Conservation (phyloP, 2,329 filamentous ascomycete species). For the Metarhizium humberi region DNA sequence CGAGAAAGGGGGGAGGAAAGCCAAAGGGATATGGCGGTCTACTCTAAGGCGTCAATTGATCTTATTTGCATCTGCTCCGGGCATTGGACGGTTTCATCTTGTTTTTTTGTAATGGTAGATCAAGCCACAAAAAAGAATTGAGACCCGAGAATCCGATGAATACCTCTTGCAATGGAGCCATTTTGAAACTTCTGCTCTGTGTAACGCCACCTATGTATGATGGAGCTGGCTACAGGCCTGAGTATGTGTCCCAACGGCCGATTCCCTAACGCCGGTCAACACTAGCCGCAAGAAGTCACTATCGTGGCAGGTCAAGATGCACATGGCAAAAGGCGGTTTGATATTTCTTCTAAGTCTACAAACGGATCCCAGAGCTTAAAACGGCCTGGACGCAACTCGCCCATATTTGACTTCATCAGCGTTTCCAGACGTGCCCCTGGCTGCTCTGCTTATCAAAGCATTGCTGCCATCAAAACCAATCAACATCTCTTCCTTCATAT, state of each 20-base stretch:
- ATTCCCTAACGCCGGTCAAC: no score
- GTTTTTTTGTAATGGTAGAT: slow-evolving; percentile 27
- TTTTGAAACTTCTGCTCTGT: background rate
- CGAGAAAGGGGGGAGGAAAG: slow-evolving; percentile 6
- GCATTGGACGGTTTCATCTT: slow-evolving; percentile 28
- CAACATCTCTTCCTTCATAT: background rate
- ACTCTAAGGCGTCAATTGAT: slow-evolving; percentile 30
- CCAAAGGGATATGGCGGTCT: slow-evolving; percentile 23
- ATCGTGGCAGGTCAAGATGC: background rate
- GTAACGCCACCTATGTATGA: no score
- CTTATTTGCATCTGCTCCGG: slow-evolving; percentile 30
- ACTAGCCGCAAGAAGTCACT: no score
- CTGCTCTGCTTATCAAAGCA: background rate
- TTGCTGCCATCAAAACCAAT: background rate
- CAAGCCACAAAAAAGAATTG: slow-evolving; percentile 26
- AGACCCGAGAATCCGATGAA: slow-evolving; percentile 23
- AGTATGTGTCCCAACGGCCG: no score
- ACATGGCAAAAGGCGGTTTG: background rate
- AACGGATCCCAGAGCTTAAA: background rate
- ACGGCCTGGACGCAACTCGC: background rate
- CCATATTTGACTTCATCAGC: background rate
- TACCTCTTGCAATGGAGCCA: background rate
- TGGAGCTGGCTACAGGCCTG: no score
- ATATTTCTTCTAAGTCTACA: background rate
- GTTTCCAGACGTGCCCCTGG: background rate